Percentiles rank a stretch among this genome's conserved stretches.
Conservation (phyloP, 1,139 yeast species). For the Suhomyces wounanorum region DNA sequence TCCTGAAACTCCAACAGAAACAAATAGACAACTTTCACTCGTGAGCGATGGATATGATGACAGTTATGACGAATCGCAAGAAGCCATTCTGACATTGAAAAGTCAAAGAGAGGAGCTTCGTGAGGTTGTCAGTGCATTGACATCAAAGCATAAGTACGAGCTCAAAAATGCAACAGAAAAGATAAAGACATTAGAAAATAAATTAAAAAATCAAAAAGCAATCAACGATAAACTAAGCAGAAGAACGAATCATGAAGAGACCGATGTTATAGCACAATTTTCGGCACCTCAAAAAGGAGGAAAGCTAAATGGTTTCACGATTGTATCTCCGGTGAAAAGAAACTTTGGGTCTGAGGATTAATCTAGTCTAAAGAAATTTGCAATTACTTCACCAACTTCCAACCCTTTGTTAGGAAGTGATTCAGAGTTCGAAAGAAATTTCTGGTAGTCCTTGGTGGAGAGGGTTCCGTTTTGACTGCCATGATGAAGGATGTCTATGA, state of each 20-base stretch:
- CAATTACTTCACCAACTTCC: slow-evolving; percentile 35
- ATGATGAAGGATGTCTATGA: slow-evolving; percentile 28
- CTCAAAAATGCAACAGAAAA: slow-evolving; percentile 46
- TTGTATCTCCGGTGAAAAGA: slow-evolving; percentile 41
- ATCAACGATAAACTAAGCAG: slow-evolving; percentile 40
- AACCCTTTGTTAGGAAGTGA: slow-evolving; percentile 38
- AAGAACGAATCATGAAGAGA: slow-evolving; percentile 16
- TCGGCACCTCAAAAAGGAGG: slow-evolving; percentile 31
- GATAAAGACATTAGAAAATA: slow-evolving; percentile 40
- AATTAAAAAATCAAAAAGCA: slow-evolving; percentile 35
- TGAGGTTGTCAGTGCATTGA: slow-evolving; percentile 49
- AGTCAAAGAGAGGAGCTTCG: slow-evolving; percentile 61
- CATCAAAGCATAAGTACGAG: slow-evolving; percentile 39
- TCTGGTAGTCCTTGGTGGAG: slow-evolving; percentile 25
- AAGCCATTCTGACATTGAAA: slow-evolving; percentile 41
- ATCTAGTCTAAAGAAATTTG: slow-evolving; percentile 21
- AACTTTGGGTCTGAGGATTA: slow-evolving; percentile 24
- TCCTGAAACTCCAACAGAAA: slow-evolving; percentile 13
- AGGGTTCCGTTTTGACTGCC: slow-evolving; percentile 4
- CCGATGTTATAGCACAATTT: not conserved
- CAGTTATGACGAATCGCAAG: slow-evolving; percentile 25
- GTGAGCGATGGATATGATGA: slow-evolving; percentile 17
- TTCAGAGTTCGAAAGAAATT: slow-evolving; percentile 30
- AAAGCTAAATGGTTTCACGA: slow-evolving; percentile 44
- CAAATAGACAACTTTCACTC: slow-evolving; percentile 26